Base-by-base conservation (phyloP, 108 stramenopile species). In the Skeletonema costatum region DNA sequence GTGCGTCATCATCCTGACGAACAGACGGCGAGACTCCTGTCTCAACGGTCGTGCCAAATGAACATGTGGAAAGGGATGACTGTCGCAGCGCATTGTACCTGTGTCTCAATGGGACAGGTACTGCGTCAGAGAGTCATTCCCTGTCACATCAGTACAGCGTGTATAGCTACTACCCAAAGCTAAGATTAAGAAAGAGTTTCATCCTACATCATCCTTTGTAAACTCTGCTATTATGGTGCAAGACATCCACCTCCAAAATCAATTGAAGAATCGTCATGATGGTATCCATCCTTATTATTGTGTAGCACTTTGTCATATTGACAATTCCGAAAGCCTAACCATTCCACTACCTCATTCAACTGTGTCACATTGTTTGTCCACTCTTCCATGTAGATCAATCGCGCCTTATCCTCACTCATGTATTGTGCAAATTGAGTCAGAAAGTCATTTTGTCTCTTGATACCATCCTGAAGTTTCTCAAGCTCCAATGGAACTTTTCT, bases 261-360 rank as follows among this genome's bases (percentile, higher is more conserved):
- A 29, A 56, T 2, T 56, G n/a, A 3, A n/a, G 53, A 3, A 10
- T 56, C 7, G 9, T 56, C 53, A 4, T 25, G 25, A 5, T 25
- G n/a, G 0, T 50, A 71, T 29, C 70, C 61, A 25, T 71, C 16
- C n/a, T 14, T 13, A 65, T 71, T 71, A 32, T 71, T 30, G 62
- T 71, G 70, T 5, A 65, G 29, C 29, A 66, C 38, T 30, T 35
- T 64, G 30, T 29, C 13, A 41, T 10, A 75, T 41, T 59, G 21
- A 61, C 74, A 75, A 60, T 70, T 32, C 33, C 21, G 12, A 78
- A 76, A 85, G 21, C 84, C 80, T 29, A 85, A 33, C 79, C 79
- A 85, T 21, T 50, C 29, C 31, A 85, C 70, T 6, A 63, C 58
- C 19, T 71, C 65, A 64, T 85, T 85, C 17, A 81, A 48, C 5